Base-by-base conservation (phyloP, 2,329 filamentous ascomycete genomes). In the Aspergillus candidus region DNA sequence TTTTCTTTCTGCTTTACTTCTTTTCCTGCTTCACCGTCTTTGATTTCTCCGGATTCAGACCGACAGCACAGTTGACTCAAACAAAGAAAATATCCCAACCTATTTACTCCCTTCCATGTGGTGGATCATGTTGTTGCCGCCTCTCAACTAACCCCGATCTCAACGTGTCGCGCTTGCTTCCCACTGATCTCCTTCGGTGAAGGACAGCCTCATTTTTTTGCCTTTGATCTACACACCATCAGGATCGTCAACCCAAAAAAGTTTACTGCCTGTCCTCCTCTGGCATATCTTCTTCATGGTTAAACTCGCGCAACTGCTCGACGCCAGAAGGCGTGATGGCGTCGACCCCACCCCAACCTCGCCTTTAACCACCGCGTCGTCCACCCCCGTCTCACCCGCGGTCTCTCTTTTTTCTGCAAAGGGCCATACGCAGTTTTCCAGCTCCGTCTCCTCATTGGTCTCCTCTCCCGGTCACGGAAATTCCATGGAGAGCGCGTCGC, bases 401-500 rank as follows among this genome's bases (percentile, higher is more conserved):
- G 43, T 63, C 12, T 70, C 67, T n/a, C 53, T 69, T 18, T 70
- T 69, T 49, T 69, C 67, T 6, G 50, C 59, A 10, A 60, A 58
- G 45, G 58, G 63, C 30, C 67, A 70, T 43, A 63, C 57, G 41
- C 65, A 65, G 39, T 61, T 68, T 42, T 69, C 67, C 11, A 91
- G 87, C 68, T 93, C 88, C 0, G 76, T 78, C 22, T 94, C 89
- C 1, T 94, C 89, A 4, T 74, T 86, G 7, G 71, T 75, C 50
- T 83, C 74, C 43, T 83, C 75, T 47, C 83, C 75, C 46, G 76
- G 70, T 40, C 73, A 72, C 47, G 68, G 69, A 32, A 70, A 67
- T 43, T 69, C 67, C 27, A 68, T 70, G 49, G 79, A 81, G 52
- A 62, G 65, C 41, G 62, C 66, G 22, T 73, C 75, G 56, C 87